These are phyloP conservation scores for Primulina huaijiensis DNA, from an alignment of 257 asterid genomes.

Conservation along the genomic window DNA sequence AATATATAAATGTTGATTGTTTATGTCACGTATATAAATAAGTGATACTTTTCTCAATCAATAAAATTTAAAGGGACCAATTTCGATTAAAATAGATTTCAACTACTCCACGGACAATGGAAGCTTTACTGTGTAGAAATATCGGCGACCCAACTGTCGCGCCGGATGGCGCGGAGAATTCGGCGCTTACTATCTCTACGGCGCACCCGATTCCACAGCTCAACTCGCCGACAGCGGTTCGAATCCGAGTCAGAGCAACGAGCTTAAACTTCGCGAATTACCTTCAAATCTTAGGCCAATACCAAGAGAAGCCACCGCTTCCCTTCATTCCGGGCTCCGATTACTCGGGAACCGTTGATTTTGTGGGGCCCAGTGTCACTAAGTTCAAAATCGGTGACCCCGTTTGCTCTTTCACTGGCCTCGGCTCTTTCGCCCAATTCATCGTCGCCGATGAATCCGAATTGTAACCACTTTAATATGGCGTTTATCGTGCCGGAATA, in stretches of 20 bases:
- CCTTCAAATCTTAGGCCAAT: slow-evolving; percentile 81
- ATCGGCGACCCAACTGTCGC: slow-evolving; percentile 84
- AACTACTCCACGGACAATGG: slow-evolving; percentile 36
- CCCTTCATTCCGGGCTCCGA: slow-evolving; percentile 95
- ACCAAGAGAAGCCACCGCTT: slow-evolving; percentile 78
- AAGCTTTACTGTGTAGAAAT: slow-evolving; percentile 75
- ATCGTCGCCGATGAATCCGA: slow-evolving; percentile 73
- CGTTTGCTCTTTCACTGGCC: slow-evolving; percentile 69
- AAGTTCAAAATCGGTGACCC: slow-evolving; percentile 73
- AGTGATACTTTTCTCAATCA: too few relatives aligned
- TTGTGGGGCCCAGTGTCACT: slow-evolving; percentile 66
- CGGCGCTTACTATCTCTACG: slow-evolving; percentile 52
- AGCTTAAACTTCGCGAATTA: slow-evolving; percentile 93
- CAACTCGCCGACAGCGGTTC: slow-evolving; percentile 53
- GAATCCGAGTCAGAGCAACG: slow-evolving; percentile 76
- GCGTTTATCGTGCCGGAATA: neutral
- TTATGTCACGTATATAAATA: too few relatives aligned
- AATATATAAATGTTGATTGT: too few relatives aligned
- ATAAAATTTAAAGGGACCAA: too few relatives aligned
- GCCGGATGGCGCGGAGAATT: slow-evolving; percentile 37
- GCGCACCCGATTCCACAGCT: slow-evolving; percentile 68
- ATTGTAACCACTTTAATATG: slow-evolving; percentile 37
- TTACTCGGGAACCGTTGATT: slow-evolving; percentile 78
- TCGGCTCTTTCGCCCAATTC: slow-evolving; percentile 85
- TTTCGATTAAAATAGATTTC: too few relatives aligned